Evolutionary conservation across 768 basidiomycete species (phyloP).

Genomic region (Lentinula raphanica): DNA sequence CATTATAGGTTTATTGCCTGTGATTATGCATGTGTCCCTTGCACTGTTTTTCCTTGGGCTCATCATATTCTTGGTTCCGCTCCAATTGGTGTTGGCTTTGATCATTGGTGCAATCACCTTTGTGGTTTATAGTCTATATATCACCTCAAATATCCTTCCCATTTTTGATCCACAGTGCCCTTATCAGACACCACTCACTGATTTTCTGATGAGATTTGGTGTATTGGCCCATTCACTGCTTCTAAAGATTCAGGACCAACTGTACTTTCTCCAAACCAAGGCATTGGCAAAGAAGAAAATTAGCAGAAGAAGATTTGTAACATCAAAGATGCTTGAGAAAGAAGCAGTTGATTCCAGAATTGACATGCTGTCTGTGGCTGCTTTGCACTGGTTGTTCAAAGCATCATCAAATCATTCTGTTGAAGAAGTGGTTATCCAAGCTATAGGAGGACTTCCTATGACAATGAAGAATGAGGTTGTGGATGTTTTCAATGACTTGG

Average conservation of each 20-base stretch:
- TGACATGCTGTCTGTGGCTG: background rate
- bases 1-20: constrained; percentile 12
- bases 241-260: too few relatives aligned
- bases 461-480: background rate
- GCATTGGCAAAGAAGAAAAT: too few relatives aligned
- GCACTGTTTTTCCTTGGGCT: constrained; percentile 13
- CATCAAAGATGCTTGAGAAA: too few relatives aligned
- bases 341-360: too few relatives aligned
- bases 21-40: constrained; percentile 14
- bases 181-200: too few relatives aligned
- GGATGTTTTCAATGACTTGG: background rate
- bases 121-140: constrained; percentile 4
- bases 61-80: too few relatives aligned
- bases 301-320: too few relatives aligned
- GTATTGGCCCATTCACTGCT: too few relatives aligned
- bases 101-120: background rate
- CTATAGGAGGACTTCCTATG: background rate
- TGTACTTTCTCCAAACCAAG: too few relatives aligned
- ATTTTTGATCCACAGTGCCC: constrained; percentile 10
- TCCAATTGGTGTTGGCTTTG: constrained; percentile 1
- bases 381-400: background rate
- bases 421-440: background rate
- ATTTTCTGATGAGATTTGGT: background rate
- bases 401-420: background rate
- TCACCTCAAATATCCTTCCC: constrained; percentile 7